phyloP scores from a whole-genome alignment of 108 stramenopile species.

The Skeletonema costatum region DNA sequence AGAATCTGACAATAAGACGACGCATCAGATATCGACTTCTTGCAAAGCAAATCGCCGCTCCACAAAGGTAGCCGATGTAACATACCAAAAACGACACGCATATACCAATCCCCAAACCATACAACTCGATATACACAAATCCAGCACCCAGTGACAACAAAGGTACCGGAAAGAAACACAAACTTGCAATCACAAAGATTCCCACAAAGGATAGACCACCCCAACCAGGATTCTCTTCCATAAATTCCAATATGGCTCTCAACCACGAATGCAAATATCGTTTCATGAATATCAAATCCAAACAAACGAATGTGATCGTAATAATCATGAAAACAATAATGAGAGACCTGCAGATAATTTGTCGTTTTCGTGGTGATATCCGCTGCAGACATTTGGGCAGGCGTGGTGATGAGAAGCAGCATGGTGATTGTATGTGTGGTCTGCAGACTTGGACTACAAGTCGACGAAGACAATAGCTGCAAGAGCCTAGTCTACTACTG shows the following conservation, averaged over 20 bases:
- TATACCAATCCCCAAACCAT: conserved; percentile 34
- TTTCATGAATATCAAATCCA: conserved; percentile 44
- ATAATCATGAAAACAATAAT: conserved; percentile 51
- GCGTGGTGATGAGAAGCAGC: neutral
- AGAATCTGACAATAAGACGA: conserved; percentile 30
- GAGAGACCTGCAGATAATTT: conserved; percentile 30
- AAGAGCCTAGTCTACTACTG: neutral
- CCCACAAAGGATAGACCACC: conserved; percentile 39
- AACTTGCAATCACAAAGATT: conserved; percentile 23
- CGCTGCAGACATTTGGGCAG: neutral
- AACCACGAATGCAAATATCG: conserved; percentile 40
- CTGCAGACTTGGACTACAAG: neutral
- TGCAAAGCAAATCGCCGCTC: conserved; percentile 44
- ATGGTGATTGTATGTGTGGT: neutral
- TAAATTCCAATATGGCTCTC: conserved; percentile 13
- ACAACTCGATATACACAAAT: conserved; percentile 40
- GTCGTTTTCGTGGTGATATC: conserved; percentile 17
- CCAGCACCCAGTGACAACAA: conserved; percentile 39
- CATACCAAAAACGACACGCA: conserved; percentile 39
- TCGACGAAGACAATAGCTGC: neutral
- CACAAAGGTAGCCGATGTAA: conserved; percentile 32
- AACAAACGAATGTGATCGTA: conserved; percentile 39
- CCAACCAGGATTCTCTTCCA: conserved; percentile 15
- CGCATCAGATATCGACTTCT: conserved; percentile 44
- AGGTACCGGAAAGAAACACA: conserved; percentile 42